Conservation (phyloP, 768 basidiomycete genomes). For the Naganishia kalamii region DNA sequence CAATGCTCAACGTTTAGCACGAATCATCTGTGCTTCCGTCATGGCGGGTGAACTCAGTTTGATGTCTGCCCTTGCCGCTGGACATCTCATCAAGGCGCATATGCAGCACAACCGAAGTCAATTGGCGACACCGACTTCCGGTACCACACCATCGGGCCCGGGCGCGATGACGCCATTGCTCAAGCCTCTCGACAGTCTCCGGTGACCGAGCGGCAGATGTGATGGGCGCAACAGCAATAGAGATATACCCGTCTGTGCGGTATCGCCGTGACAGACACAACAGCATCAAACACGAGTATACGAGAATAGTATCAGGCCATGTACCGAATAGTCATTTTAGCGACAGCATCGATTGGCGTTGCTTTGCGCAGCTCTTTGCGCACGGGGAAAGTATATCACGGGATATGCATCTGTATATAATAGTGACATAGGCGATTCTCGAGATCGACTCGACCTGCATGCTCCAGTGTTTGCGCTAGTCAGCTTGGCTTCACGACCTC, state of each 20-base stretch:
- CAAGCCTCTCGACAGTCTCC: neutral
- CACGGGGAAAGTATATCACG: too few relatives aligned
- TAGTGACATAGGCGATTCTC: too few relatives aligned
- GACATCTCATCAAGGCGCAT: slow-evolving; percentile 88
- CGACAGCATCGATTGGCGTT: neutral
- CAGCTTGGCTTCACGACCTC: too few relatives aligned
- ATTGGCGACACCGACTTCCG: slow-evolving; percentile 5
- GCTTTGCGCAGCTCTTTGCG: neutral
- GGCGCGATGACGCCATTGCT: slow-evolving; percentile 5
- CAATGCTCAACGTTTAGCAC: slow-evolving; percentile 82
- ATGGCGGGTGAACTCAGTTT: slow-evolving; percentile 96
- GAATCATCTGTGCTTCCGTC: slow-evolving; percentile 82
- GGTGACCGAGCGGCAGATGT: neutral
- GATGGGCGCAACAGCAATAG: neutral
- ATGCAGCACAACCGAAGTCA: slow-evolving; percentile 18
- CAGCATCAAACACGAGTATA: neutral
- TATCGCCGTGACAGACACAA: neutral
- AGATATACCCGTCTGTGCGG: neutral
- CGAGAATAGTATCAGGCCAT: neutral
- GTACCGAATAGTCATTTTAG: neutral
- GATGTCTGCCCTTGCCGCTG: slow-evolving; percentile 85
- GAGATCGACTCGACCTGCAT: too few relatives aligned
- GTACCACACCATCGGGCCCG: slow-evolving; percentile 1
- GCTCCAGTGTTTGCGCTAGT: too few relatives aligned
- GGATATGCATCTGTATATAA: neutral